Evolutionary conservation across 176 grass and related monocot genomes (phyloP).

Genomic region (Carex parvula): DNA sequence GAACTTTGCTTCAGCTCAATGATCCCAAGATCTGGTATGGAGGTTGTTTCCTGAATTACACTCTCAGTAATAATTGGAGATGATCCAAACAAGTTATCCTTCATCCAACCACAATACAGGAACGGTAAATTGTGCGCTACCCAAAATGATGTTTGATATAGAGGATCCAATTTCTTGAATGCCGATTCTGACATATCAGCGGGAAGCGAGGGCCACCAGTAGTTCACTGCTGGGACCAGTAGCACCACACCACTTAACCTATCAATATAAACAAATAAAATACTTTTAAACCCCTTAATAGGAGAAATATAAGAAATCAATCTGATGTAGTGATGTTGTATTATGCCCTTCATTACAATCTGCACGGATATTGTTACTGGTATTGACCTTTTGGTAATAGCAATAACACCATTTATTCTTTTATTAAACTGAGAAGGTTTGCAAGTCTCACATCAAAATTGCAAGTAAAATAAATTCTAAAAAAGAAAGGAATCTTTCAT

Average conservation of each 20-base stretch:
- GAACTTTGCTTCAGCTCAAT: neutral
- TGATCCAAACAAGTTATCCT: constrained; percentile 41
- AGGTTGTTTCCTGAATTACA: constrained; percentile 8
- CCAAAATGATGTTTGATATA: constrained; percentile 40
- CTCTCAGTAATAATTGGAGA: constrained; percentile 22
- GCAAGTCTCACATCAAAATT: neutral
- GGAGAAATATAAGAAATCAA: neutral
- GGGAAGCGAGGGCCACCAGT: constrained; percentile 62
- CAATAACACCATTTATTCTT: neutral
- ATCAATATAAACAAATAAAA: neutral
- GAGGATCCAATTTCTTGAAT: constrained; percentile 29
- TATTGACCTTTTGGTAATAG: neutral
- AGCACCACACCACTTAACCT: constrained; percentile 23
- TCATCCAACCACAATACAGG: constrained; percentile 50
- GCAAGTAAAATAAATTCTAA: neutral
- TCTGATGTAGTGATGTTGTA: neutral
- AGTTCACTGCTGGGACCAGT: constrained; percentile 59
- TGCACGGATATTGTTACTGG: neutral
- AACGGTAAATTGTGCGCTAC: constrained; percentile 48
- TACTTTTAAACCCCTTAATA: neutral
- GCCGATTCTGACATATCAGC: constrained; percentile 24
- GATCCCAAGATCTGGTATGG: constrained; percentile 34
- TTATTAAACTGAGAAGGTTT: neutral
- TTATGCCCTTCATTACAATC: neutral
- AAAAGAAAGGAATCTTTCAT: too few relatives aligned